Base-by-base conservation (phyloP, 2,329 filamentous ascomycete species). In the Tympanopsis confertula region DNA sequence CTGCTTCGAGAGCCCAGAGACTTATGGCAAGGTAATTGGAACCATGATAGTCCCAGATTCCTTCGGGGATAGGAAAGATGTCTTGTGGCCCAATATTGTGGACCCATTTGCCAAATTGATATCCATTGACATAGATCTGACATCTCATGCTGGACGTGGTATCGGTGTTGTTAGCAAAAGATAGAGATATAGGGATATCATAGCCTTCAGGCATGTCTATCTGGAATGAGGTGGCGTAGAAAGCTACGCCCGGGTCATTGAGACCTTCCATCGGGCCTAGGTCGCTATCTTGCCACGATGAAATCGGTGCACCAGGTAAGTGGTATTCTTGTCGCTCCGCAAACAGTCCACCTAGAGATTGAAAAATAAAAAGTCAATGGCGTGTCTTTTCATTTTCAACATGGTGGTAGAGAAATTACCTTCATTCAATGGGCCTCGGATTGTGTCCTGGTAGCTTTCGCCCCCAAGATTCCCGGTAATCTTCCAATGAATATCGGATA, bases 11-110 rank as follows among this genome's bases (percentile, higher is more conserved):
- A 1, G 76, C 72, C 83, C 82, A 88, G 13, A 89, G 51, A 18
- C 69, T 74, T 3, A 89, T 47, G 0, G 71, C 80, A 4, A 88
- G 48, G 54, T 72, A 82, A 47, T 89, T 89, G 20, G 64, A 68
- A 0, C 82, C 82, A 4, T 66, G 63, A 53, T 86, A 82, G 50
- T 88, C 70, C 37, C 85, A 59, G 17, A 88, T 66, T 15, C 82
- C 81, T 57, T 86, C 72, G 0, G 83, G 82, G 0, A 88, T 81
- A 2, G 81, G 81, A 51, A 78, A 88, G 2, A 55, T 63, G 0
- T 68, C 74, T 58, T 89, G 82, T 1, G 84, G 84, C 0, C 84
- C 84, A n/a, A 87, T 65, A 44, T 86, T 80, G 49, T 74, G 78
- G n/a, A 74, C 55, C 38, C 63, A 65, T 41, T 62, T 59, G 5